These are phyloP conservation scores for Quercus aquifolioides DNA, from an alignment of 306 rosid genomes.

Conservation along the genomic window DNA sequence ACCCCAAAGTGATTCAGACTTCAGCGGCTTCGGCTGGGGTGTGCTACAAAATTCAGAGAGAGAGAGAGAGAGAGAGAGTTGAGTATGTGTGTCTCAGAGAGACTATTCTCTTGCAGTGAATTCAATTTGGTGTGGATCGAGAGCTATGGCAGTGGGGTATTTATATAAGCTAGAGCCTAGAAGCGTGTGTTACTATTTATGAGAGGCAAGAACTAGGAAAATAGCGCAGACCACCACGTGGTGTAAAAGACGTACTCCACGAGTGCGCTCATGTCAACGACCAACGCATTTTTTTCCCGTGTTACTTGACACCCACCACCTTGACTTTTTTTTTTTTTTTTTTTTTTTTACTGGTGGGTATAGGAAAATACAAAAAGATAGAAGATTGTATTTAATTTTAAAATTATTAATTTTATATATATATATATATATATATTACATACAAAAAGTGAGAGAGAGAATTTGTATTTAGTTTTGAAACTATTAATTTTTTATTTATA, in stretches of 20 bases:
- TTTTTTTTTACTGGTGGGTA: too few species aligned
- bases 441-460: accelerated
- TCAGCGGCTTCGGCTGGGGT: too few species aligned
- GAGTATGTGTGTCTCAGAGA: background rate
- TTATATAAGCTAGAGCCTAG: too few species aligned
- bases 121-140: background rate
- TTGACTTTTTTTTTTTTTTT: background rate
- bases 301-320: background rate
- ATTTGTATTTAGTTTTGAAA: too few species aligned
- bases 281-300: background rate
- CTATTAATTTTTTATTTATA: too few species aligned
- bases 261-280: background rate
- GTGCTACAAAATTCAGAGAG: background rate
- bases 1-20: background rate
- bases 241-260: background rate
- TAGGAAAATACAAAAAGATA: too few species aligned
- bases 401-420: too few species aligned
- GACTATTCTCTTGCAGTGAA: background rate
- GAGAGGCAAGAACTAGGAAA: too few species aligned
- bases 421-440: too few species aligned
- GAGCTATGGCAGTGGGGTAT: background rate
- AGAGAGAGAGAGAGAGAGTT: background rate
- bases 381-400: too few species aligned
- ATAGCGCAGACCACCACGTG: background rate
- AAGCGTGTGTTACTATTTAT: too few species aligned